Conservation (phyloP, 495 filamentous ascomycete species). For the Penicillium flavigenum region DNA sequence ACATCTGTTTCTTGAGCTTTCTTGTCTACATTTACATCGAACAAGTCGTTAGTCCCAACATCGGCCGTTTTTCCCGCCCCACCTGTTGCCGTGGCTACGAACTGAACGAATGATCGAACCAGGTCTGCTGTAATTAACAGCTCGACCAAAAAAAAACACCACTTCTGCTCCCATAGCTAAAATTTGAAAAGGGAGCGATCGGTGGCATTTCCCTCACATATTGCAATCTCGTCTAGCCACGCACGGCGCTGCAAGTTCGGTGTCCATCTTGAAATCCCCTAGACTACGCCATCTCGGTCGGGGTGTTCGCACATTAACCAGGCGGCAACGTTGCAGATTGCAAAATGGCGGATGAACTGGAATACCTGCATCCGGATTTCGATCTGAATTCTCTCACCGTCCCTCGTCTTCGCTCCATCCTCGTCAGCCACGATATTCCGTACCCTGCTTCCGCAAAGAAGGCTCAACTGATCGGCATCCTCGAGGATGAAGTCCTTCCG, state of each 20-base stretch:
- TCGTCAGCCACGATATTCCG: constrained; percentile 78
- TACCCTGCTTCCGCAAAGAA: constrained; percentile 91
- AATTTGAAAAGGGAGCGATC: constrained; percentile 27
- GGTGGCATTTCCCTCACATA: constrained; percentile 15
- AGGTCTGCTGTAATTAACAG: constrained; percentile 27
- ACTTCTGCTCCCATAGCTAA: constrained; percentile 17
- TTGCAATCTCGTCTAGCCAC: constrained; percentile 17
- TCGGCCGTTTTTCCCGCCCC: constrained; percentile 20
- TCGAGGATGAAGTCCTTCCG: constrained; percentile 76
- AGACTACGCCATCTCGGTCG: constrained; percentile 4
- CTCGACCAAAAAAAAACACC: constrained; percentile 21
- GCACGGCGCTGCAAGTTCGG: constrained; percentile 8
- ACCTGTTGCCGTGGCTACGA: constrained; percentile 45
- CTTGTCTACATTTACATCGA: not conserved
- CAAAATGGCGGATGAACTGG: constrained; percentile 66
- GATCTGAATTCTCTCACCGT: constrained; percentile 81
- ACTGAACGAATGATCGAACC: constrained; percentile 21
- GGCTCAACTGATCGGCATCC: constrained; percentile 76
- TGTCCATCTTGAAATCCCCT: not conserved
- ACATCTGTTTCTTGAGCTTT: not conserved
- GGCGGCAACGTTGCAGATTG: constrained; percentile 4
- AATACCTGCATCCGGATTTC: constrained; percentile 82
- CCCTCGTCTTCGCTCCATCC: constrained; percentile 80
- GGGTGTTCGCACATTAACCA: constrained; percentile 12
- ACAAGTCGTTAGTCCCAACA: not conserved